A percentile compares a stretch with the other conserved stretches of the same genome.
These are phyloP conservation scores for Trichoderma sp. DNA, from an alignment of 2,329 filamentous ascomycete species.

Conservation along the genomic window DNA sequence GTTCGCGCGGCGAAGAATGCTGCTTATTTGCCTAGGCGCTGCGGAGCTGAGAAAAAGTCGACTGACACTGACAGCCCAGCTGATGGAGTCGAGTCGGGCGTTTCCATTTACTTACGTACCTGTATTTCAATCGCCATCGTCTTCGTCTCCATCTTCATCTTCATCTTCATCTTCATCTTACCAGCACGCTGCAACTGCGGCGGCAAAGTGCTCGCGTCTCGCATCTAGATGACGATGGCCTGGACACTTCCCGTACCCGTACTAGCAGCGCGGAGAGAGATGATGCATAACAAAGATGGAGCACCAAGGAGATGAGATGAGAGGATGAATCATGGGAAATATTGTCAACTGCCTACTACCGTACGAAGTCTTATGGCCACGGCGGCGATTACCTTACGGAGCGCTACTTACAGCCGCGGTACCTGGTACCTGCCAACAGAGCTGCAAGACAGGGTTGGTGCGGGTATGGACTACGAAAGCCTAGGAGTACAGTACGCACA, in stretches of 20 bases:
- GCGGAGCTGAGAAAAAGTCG: constrained; percentile 13
- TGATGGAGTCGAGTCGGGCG: constrained; percentile 5
- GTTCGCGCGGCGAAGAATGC: constrained; percentile 13
- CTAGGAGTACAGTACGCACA: neutral
- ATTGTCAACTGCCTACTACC: neutral
- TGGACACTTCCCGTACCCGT: neutral
- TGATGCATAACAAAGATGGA: constrained; percentile 12
- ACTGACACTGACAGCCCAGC: constrained; percentile 14
- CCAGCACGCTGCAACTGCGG: neutral
- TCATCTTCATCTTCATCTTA: neutral
- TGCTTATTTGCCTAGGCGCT: constrained; percentile 3
- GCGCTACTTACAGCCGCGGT: neutral
- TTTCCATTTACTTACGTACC: neutral
- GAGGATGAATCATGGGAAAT: constrained; percentile 4
- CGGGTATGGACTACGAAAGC: neutral
- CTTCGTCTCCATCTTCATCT: neutral
- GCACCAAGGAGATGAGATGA: constrained; percentile 13
- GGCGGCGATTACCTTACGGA: neutral
- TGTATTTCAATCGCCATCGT: neutral
- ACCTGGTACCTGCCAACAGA: neutral
- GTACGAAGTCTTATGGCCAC: neutral
- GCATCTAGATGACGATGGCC: neutral
- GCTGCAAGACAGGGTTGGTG: neutral
- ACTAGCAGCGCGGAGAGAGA: neutral
- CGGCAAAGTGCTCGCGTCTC: neutral